Percentiles rank a stretch among this genome's conserved stretches.
phyloP scores from a whole-genome alignment of 352 stramenopile genomes.

The Globisporangium recalcitrans region DNA sequence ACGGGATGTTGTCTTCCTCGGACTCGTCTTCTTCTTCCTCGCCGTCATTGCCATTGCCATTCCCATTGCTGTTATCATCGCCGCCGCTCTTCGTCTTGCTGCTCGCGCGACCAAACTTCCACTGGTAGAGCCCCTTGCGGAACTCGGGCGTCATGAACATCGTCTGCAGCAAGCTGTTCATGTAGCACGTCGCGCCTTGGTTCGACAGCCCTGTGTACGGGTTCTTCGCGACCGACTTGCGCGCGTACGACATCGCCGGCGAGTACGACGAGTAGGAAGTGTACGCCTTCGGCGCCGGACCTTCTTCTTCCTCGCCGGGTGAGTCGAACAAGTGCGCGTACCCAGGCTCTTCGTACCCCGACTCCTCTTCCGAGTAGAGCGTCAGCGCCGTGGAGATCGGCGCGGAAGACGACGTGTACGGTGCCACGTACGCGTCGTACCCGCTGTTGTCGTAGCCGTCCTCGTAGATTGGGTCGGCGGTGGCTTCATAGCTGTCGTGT shows the following conservation, averaged over 20 bases:
- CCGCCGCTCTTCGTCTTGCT: not conserved
- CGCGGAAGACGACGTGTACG: conserved; percentile 13
- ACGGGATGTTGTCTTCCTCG: conserved; percentile 78
- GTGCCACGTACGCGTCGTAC: conserved; percentile 14
- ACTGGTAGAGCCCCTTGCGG: conserved; percentile 76
- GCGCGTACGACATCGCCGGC: conserved; percentile 3
- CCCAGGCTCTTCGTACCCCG: conserved; percentile 16
- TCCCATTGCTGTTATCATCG: not conserved
- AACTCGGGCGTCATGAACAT: conserved; percentile 90
- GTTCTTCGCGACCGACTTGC: conserved; percentile 20
- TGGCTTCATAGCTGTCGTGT: conserved; percentile 9
- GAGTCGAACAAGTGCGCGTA: conserved; percentile 61
- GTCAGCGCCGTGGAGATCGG: conserved; percentile 41
- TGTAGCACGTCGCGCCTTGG: conserved; percentile 92
- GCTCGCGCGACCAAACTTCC: conserved; percentile 22
- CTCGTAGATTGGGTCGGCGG: conserved; percentile 10
- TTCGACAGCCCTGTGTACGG: conserved; percentile 82
- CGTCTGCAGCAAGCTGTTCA: conserved; percentile 91
- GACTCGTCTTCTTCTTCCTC: conserved; percentile 37
- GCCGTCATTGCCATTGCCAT: conserved; percentile 25
- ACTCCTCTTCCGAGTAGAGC: conserved; percentile 31
- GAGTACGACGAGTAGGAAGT: conserved; percentile 13
- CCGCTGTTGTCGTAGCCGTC: conserved; percentile 15
- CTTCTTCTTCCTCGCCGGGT: conserved; percentile 15
- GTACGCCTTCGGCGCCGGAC: conserved; percentile 11